These are phyloP conservation scores for Clitoria ternatea DNA, from an alignment of 306 rosid genomes.

Conservation along the genomic window DNA sequence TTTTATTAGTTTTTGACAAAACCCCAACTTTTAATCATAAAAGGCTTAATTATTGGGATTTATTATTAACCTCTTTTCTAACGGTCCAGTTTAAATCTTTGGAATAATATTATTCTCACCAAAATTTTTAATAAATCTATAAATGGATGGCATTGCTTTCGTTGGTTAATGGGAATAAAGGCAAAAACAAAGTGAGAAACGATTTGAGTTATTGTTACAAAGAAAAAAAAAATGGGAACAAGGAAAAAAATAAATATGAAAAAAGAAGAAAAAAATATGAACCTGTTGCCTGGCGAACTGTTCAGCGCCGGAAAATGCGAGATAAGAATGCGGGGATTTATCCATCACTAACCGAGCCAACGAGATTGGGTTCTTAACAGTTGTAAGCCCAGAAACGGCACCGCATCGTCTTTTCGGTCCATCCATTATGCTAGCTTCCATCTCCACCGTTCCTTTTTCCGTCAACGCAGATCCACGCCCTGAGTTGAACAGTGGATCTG, in stretches of 20 bases:
- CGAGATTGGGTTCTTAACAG: constrained; percentile 81
- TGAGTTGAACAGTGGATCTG: constrained; percentile 86
- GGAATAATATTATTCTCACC: no score
- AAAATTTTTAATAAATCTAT: no score
- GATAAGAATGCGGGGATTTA: constrained; percentile 92
- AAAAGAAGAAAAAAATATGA: background rate
- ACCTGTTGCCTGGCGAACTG: constrained; percentile 84
- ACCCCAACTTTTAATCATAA: no score
- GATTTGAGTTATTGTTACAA: no score
- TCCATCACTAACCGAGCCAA: constrained; percentile 95
- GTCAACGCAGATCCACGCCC: constrained; percentile 97
- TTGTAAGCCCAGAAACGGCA: constrained; percentile 80
- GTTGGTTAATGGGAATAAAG: background rate
- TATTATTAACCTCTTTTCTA: no score
- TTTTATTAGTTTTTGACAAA: no score
- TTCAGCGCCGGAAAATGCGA: constrained; percentile 87
- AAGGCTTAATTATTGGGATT: no score
- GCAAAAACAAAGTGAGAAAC: background rate
- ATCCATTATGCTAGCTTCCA: constrained; percentile 99
- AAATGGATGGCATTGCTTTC: background rate
- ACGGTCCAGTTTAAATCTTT: no score
- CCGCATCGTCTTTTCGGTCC: constrained; percentile 86
- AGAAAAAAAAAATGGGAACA: no score
- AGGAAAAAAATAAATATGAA: no score
- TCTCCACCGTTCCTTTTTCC: constrained; percentile 80